A percentile compares a stretch with the other conserved stretches of the same genome.
phyloP scores from a whole-genome alignment of 441 rosid genomes.

The Syzygium syzygioides region DNA sequence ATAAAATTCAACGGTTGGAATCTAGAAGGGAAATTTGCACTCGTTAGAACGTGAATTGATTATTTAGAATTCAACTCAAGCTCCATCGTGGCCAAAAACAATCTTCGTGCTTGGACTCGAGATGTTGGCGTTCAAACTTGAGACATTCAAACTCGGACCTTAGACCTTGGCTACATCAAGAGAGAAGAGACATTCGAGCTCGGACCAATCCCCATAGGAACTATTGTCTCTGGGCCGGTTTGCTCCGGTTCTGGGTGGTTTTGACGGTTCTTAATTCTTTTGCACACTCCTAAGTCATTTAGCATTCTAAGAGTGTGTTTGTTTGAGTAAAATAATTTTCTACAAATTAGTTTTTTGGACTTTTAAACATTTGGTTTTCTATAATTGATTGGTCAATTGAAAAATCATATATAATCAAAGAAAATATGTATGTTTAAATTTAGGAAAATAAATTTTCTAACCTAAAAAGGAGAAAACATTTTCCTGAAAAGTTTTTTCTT shows the following conservation, averaged over 20 bases:
- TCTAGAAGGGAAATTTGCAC: not conserved
- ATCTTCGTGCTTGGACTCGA: not conserved
- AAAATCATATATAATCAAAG: not conserved
- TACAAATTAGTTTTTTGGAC: not conserved
- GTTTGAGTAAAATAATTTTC: not conserved
- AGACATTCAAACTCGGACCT: not conserved
- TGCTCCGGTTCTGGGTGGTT: too few species aligned
- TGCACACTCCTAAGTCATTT: not conserved
- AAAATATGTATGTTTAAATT: not conserved
- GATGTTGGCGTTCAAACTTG: not conserved
- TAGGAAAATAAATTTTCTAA: not conserved
- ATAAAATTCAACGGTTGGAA: not conserved
- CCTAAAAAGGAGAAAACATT: accelerated
- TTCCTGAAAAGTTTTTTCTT: not conserved
- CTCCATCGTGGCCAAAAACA: not conserved
- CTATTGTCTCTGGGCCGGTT: too few species aligned
- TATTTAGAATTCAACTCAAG: not conserved
- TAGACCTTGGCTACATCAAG: not conserved
- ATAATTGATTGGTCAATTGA: not conserved
- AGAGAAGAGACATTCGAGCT: too few species aligned
- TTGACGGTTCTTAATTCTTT: too few species aligned
- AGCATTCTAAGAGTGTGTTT: not conserved
- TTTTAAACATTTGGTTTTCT: not conserved
- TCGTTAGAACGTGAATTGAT: not conserved
- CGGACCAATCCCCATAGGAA: too few species aligned